Evolutionary conservation across 805 yeast species (phyloP), one percentile per base, ranked within the genome.

Genomic region (Yamadazyma nakazawae): DNA sequence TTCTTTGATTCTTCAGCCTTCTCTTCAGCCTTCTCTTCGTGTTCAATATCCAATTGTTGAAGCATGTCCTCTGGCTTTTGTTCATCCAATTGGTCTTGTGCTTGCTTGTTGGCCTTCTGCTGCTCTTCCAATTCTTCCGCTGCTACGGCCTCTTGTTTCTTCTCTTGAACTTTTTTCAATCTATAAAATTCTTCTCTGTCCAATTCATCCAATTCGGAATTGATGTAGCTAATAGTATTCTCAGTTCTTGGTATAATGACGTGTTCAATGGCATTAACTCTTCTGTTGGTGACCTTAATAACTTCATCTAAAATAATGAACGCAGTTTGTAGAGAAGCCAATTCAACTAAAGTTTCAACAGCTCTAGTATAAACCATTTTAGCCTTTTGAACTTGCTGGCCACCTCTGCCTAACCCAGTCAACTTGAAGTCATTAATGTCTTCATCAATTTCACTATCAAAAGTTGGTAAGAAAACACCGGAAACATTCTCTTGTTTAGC

Each of bases 151-250:
- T 81, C 78, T 68, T 89, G 96, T 68, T 90, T 90, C 83, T 88
- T 89, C 62, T 88, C 96, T 67, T 90, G 96, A 44, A 92, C 97
- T 69, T 92, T 92, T 76, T 94, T 94, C 73, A 92, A 80, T 60
- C 99, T 79, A 73, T 91, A 94, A 64, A 92, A 92, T 70, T 92
- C 99, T 72, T 92, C 99, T 79, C 99, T 86, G 66, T 94, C 98
- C 66, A 94, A 79, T 72, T 92, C 99, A 69, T 94, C 99, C 63
- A 92, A 79, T 68, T 92, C 99, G 30, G 96, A 87, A 67, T 90
- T 91, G 75, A 92, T 92, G 70, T 92, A 81, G 43, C 77, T 67
- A 60, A 92, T 92, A 25, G 99, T 92, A 70, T 92, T 92, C 67
- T 94, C 97, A 1, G 98, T 94, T 70, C 98, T 81, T 56, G 99